A percentile compares a stretch with the other conserved stretches of the same genome.
Evolutionary conservation across 352 stramenopile genomes (phyloP).

Genomic region (Halophytophthora batemanensis): DNA sequence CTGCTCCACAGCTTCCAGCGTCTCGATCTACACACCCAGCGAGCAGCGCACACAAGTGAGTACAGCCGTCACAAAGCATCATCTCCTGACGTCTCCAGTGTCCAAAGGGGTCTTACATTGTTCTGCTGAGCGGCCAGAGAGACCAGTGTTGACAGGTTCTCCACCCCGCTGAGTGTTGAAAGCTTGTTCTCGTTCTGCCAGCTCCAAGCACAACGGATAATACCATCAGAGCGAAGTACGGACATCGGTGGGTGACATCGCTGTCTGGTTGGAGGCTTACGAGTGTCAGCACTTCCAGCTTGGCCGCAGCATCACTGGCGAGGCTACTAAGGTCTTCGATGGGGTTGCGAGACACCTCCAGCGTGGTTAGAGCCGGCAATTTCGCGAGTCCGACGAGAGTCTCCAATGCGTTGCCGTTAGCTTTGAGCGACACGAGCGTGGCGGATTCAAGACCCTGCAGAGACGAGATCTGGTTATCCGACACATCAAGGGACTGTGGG

Average conservation of each 20-base stretch:
- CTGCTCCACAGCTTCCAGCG: slow-evolving; percentile 41
- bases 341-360: slow-evolving; percentile 55
- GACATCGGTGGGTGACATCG: no score
- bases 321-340: slow-evolving; percentile 47
- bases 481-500: slow-evolving; percentile 55
- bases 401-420: slow-evolving; percentile 60
- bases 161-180: slow-evolving; percentile 46
- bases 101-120: slow-evolving; percentile 29
- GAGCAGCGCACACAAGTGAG: no score
- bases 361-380: slow-evolving; percentile 41
- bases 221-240: not conserved
- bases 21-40: slow-evolving; percentile 47
- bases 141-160: slow-evolving; percentile 37
- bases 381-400: slow-evolving; percentile 42
- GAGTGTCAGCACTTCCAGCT: slow-evolving; percentile 51
- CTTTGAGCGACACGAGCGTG: slow-evolving; percentile 53
- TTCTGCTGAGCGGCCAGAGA: slow-evolving; percentile 59
- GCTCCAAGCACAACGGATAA: not conserved
- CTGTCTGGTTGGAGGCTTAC: slow-evolving; percentile 18
- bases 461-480: slow-evolving; percentile 60
- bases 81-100: no score
- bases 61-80: no score
- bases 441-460: slow-evolving; percentile 49
- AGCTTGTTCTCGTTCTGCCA: slow-evolving; percentile 72
- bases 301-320: slow-evolving; percentile 27